Percentiles rank a stretch among this genome's conserved stretches.
Evolutionary conservation across 768 basidiomycete species (phyloP).

Genomic region (Gloeophyllum trabeum): DNA sequence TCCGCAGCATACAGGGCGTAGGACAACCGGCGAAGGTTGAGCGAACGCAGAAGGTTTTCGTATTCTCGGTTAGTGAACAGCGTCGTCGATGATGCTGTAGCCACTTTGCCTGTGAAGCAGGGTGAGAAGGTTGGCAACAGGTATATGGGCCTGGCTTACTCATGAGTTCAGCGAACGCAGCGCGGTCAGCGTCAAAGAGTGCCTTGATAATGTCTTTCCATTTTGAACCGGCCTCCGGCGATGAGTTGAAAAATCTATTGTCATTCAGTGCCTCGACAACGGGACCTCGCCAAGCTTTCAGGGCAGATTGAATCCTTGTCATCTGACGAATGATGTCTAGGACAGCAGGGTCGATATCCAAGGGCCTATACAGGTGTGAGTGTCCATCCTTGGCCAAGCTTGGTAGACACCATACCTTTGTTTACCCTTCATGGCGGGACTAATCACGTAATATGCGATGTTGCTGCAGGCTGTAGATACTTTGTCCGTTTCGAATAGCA

Average conservation of each 20-base stretch:
- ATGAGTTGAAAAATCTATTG: conserved; percentile 75
- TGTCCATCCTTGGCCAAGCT: background rate
- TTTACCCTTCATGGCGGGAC: conserved; percentile 70
- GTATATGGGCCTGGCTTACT: conserved; percentile 30
- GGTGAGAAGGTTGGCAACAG: conserved; percentile 11
- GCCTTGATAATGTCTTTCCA: conserved; percentile 78
- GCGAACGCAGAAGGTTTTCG: conserved; percentile 78
- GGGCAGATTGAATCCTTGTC: conserved; percentile 60
- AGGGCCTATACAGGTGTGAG: conserved; percentile 36
- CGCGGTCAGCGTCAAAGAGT: conserved; percentile 79
- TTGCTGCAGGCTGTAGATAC: conserved; percentile 70
- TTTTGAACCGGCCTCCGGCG: conserved; percentile 35
- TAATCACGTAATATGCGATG: conserved; percentile 75
- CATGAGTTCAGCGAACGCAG: conserved; percentile 74
- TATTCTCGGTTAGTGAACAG: conserved; percentile 95
- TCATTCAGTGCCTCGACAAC: conserved; percentile 81
- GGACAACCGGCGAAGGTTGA: conserved; percentile 81
- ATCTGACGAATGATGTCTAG: conserved; percentile 69
- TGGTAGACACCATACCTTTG: conserved; percentile 37
- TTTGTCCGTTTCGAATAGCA: conserved; percentile 80
- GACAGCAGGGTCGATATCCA: conserved; percentile 64
- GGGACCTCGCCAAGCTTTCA: conserved; percentile 78
- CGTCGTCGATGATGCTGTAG: conserved; percentile 82
- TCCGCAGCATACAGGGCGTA: conserved; percentile 81
- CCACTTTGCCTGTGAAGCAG: conserved; percentile 50